Evolutionary conservation across 1,284 basidiomycete genomes (phyloP).

Genomic region (Ganoderma lingzhi): DNA sequence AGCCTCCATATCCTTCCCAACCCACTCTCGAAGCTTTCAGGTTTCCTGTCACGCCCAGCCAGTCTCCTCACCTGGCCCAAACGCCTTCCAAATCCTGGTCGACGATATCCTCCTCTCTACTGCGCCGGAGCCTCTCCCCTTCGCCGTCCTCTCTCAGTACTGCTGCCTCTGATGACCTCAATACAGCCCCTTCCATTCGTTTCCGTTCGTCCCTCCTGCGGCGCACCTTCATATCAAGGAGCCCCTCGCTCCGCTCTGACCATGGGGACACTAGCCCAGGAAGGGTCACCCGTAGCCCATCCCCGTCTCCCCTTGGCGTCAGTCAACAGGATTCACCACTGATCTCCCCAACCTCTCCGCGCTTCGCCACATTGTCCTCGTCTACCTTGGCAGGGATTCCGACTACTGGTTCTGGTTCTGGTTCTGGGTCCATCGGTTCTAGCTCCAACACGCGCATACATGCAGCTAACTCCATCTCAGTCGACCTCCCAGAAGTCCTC

Average conservation of each 20-base stretch:
- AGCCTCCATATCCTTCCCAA: slow-evolving; percentile 11
- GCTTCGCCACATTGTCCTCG: slow-evolving; percentile 8
- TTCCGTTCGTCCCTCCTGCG: slow-evolving; percentile 28
- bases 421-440: slow-evolving; percentile 11
- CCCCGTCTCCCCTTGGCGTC: slow-evolving; percentile 5
- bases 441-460: slow-evolving; percentile 12
- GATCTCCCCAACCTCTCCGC: slow-evolving; percentile 3
- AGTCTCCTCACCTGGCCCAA: slow-evolving; percentile 12
- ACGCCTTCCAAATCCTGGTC: slow-evolving; percentile 29
- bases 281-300: slow-evolving; percentile 4
- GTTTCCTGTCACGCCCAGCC: slow-evolving; percentile 7
- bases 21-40: slow-evolving; percentile 12
- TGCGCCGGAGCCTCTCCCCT: slow-evolving; percentile 24
- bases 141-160: slow-evolving; percentile 29
- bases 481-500: slow-evolving; percentile 48
- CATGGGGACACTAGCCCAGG: neutral
- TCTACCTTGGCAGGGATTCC: neutral
- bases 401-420: slow-evolving; percentile 6
- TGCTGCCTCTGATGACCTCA: slow-evolving; percentile 22
- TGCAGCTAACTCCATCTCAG: neutral
- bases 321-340: neutral
- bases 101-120: slow-evolving; percentile 30
- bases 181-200: slow-evolving; percentile 18
- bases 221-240: slow-evolving; percentile 16
- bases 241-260: slow-evolving; percentile 18